Base-by-base conservation (phyloP, 257 asterid genomes). In the Jacaranda copaia region DNA sequence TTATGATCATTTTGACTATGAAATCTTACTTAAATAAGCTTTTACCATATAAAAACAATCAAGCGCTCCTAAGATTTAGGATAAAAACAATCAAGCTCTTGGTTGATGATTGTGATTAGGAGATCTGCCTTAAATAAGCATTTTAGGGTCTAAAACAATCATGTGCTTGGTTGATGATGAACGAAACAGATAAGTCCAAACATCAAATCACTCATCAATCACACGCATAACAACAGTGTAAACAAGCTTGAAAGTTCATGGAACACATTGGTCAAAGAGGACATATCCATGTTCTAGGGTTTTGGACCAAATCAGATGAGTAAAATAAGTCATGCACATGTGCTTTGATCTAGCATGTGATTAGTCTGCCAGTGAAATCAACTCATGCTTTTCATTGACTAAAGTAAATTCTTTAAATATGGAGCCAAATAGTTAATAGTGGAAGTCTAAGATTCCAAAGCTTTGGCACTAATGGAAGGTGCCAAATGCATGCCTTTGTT, bases 1-100 rank as follows among this genome's bases (percentile, higher is more conserved):
- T 19, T 56, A 45, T 8, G 72, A 60, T 55, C 59, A 68, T 14
- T 49, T 12, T 55, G 72, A 49, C 46, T 39, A 77, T 19, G n/a
- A 46, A 56, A 68, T 75, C 55, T 49, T 32, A 46, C 52, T 10
- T 5, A 42, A 18, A 58, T 11, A 40, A 61, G 10, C 57, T 52
- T 64, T 16, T 58, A 72, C 40, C 19, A 19, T 8, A 39, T 1
- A 16, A 38, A 5, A 39, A 12, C n/a, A 58, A 11, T 46, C 18
- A 16, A 8, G 20, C 39, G 49, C 46, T 67, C 32, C 32, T 25
- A 25, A 25, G 32, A 25, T 25, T 25, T 25, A 25, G 32, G 32
- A 25, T 25, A 25, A 0, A 25, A 25, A 25, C 32, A 25, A 25
- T 25, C 32, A 25, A 25, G 32, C 32, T 25, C 32, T 25, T 25